Conservation (phyloP, 202 grass and related monocot genomes). For the Saccharum hybrid region DNA sequence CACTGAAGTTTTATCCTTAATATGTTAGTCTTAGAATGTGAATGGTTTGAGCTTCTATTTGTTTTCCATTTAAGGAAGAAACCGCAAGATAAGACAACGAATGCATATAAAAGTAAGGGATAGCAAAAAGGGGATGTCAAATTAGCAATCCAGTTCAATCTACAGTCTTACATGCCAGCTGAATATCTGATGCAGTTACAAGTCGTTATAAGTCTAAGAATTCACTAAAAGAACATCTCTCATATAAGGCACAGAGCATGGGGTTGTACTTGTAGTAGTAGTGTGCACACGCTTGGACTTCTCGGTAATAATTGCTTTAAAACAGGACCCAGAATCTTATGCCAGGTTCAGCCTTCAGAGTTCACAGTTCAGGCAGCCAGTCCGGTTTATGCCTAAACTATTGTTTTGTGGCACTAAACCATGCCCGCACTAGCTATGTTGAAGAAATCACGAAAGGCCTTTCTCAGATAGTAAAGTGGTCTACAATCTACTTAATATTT, state of each 20-base stretch:
- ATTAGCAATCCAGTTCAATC: slow-evolving; percentile 29
- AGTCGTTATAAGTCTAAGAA: not conserved
- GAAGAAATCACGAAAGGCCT: not conserved
- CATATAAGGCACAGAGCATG: slow-evolving; percentile 3
- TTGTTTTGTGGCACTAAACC: slow-evolving; percentile 18
- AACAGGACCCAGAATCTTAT: not conserved
- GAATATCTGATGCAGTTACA: slow-evolving; percentile 3
- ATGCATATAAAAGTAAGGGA: slow-evolving; percentile 6
- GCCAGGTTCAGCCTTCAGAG: not conserved
- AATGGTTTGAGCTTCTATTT: not conserved
- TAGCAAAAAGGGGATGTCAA: not conserved
- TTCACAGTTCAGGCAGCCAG: not conserved
- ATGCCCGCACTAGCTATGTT: slow-evolving; percentile 13
- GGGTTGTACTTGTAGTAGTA: slow-evolving; percentile 1
- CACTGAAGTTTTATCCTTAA: not conserved
- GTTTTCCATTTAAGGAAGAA: no score
- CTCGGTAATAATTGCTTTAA: not conserved
- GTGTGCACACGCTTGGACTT: not conserved
- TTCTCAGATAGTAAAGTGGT: not conserved
- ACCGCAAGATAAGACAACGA: not conserved
- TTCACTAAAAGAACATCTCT: slow-evolving; percentile 11
- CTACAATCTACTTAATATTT: slow-evolving; percentile 1
- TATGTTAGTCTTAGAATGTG: not conserved
- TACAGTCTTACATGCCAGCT: not conserved
- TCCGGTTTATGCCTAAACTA: slow-evolving; percentile 2